Evolutionary conservation across 2,329 filamentous ascomycete species (phyloP).

Genomic region (Trichophyton equinum): DNA sequence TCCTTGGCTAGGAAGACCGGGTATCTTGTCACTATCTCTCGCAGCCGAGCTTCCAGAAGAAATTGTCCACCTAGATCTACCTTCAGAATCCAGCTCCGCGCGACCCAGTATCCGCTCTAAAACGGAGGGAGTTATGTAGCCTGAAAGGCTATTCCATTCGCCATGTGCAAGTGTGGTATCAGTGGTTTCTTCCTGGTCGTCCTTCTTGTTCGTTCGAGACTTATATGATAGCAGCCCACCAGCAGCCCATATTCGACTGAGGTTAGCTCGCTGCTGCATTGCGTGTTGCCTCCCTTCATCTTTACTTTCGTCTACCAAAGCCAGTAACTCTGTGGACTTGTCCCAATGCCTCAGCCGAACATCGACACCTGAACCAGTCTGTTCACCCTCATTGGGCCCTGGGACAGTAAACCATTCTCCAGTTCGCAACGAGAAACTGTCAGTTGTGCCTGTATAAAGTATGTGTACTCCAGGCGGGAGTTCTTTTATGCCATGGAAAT

Average conservation of each 20-base stretch:
- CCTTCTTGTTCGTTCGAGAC: slow-evolving; percentile 20
- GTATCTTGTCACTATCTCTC: slow-evolving; percentile 47
- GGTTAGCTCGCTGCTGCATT: slow-evolving; percentile 43
- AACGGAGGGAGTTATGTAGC: slow-evolving; percentile 36
- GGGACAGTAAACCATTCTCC: slow-evolving; percentile 49
- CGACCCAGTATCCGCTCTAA: slow-evolving; percentile 40
- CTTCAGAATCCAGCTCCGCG: slow-evolving; percentile 19
- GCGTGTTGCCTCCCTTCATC: slow-evolving; percentile 35
- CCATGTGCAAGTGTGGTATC: slow-evolving; percentile 14
- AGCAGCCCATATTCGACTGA: slow-evolving; percentile 44
- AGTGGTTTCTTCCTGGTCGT: slow-evolving; percentile 15
- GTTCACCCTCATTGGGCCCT: not conserved
- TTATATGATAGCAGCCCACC: slow-evolving; percentile 33
- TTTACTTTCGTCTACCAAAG: slow-evolving; percentile 20
- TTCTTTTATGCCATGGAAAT: slow-evolving; percentile 49
- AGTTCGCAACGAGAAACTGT: slow-evolving; percentile 47
- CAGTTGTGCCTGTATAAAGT: slow-evolving; percentile 47
- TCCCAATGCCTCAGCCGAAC: slow-evolving; percentile 46
- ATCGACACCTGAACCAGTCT: slow-evolving; percentile 23
- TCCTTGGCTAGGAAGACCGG: slow-evolving; percentile 36
- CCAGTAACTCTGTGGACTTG: slow-evolving; percentile 24
- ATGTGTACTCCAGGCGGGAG: slow-evolving; percentile 49
- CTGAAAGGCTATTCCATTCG: slow-evolving; percentile 44
- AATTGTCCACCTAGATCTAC: slow-evolving; percentile 40
- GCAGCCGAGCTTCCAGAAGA: slow-evolving; percentile 46